Conservation (phyloP, 495 filamentous ascomycete genomes). For the Annulohypoxylon nitens region DNA sequence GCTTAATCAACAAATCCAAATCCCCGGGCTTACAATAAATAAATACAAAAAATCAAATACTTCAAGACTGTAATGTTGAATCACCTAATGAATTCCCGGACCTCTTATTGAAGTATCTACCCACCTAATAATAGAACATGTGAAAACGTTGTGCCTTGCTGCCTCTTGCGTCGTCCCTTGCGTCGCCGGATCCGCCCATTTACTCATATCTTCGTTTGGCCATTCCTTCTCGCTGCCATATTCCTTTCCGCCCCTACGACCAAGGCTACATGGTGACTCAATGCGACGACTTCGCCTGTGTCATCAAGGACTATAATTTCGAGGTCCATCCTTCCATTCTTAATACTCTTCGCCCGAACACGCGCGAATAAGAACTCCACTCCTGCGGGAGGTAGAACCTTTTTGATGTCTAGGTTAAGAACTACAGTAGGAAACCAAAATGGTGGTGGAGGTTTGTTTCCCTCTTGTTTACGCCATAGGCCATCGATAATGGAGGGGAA, state of each 20-base stretch:
- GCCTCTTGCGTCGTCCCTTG: neutral
- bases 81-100: too few species aligned
- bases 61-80: too few species aligned
- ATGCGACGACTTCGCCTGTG: slow-evolving; percentile 67
- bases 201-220: slow-evolving; percentile 44
- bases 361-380: slow-evolving; percentile 75
- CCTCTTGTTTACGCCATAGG: slow-evolving; percentile 31
- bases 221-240: slow-evolving; percentile 54
- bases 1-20: too few species aligned
- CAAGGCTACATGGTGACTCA: slow-evolving; percentile 72
- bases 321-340: slow-evolving; percentile 72
- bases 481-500: slow-evolving; percentile 56
- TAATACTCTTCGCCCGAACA: slow-evolving; percentile 65
- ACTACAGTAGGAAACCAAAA: slow-evolving; percentile 83
- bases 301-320: slow-evolving; percentile 70
- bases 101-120: too few species aligned
- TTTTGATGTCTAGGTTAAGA: slow-evolving; percentile 76
- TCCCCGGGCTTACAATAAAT: neutral
- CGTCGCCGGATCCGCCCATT: neutral
- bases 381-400: slow-evolving; percentile 67
- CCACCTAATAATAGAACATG: too few species aligned
- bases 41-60: too few species aligned
- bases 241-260: slow-evolving; percentile 69
- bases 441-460: slow-evolving; percentile 46
- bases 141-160: too few species aligned